These are phyloP conservation scores for Phytophthora kernoviae DNA, from an alignment of 352 stramenopile genomes.

Conservation along the genomic window DNA sequence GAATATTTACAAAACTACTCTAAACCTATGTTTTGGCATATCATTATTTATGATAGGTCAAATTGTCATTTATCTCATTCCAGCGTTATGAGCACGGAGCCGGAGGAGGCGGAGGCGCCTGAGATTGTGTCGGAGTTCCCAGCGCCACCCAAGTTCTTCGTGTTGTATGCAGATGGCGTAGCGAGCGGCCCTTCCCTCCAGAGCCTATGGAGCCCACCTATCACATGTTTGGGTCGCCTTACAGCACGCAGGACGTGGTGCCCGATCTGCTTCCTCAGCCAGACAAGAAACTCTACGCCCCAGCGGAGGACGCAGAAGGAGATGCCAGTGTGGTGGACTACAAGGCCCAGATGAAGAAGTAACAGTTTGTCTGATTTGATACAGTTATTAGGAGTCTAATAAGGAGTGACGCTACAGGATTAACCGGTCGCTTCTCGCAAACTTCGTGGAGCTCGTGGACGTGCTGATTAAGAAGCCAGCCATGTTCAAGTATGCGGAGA, in stretches of 20 bases:
- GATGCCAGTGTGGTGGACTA: constrained; percentile 49
- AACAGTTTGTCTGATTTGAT: neutral
- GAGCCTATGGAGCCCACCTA: constrained; percentile 81
- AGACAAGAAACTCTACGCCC: constrained; percentile 66
- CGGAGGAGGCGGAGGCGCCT: constrained; percentile 44
- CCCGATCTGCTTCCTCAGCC: constrained; percentile 70
- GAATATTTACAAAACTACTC: neutral
- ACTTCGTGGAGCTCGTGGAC: constrained; percentile 86
- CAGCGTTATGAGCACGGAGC: constrained; percentile 27
- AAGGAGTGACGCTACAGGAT: constrained; percentile 40
- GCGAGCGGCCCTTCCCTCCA: constrained; percentile 58
- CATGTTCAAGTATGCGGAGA: constrained; percentile 75
- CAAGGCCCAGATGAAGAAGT: constrained; percentile 86
- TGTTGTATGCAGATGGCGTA: constrained; percentile 64
- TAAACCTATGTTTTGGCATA: constrained; percentile 1
- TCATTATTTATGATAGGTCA: too few relatives aligned
- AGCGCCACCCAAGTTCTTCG: constrained; percentile 79
- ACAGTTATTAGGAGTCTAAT: too few relatives aligned
- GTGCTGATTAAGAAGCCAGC: constrained; percentile 78
- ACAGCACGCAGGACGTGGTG: constrained; percentile 82
- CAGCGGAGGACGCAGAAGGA: constrained; percentile 19
- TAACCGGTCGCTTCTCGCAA: constrained; percentile 83
- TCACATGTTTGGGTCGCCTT: constrained; percentile 87
- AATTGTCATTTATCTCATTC: neutral
- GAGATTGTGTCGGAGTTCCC: constrained; percentile 89